Percentiles rank a stretch among this genome's conserved stretches.
These are phyloP conservation scores for Phoma herbarum DNA, from an alignment of 2,329 filamentous ascomycete species.

Conservation along the genomic window DNA sequence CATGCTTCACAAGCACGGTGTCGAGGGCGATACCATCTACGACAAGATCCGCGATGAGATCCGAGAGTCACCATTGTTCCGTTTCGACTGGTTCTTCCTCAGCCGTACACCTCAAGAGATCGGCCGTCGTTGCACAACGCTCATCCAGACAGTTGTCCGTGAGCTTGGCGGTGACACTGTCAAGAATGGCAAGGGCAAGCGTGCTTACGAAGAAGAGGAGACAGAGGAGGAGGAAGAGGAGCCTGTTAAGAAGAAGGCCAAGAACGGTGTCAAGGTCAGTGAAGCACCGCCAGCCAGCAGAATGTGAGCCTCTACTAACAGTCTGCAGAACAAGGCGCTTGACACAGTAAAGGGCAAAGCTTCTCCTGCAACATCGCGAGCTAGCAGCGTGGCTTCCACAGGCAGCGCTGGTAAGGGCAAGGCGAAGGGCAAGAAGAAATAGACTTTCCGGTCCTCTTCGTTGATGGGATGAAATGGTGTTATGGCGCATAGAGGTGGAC, in stretches of 20 bases:
- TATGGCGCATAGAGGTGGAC: slow-evolving; percentile 20
- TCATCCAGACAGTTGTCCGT: slow-evolving; percentile 92
- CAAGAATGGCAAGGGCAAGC: slow-evolving; percentile 71
- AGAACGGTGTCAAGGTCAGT: slow-evolving; percentile 86
- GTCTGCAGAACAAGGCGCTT: slow-evolving; percentile 83
- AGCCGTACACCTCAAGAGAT: slow-evolving; percentile 93
- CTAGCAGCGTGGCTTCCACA: slow-evolving; percentile 85
- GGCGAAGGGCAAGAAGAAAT: slow-evolving; percentile 61
- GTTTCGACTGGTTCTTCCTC: slow-evolving; percentile 99
- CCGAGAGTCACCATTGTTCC: slow-evolving; percentile 90
- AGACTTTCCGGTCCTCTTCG: not conserved
- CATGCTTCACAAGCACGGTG: slow-evolving; percentile 88
- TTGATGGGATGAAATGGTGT: slow-evolving; percentile 25
- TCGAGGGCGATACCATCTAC: slow-evolving; percentile 89
- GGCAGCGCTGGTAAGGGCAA: slow-evolving; percentile 63
- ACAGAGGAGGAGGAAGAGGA: slow-evolving; percentile 78
- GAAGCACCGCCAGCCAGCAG: not conserved
- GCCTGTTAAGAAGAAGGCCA: slow-evolving; percentile 94
- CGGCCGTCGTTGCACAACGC: slow-evolving; percentile 88
- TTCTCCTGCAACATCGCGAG: slow-evolving; percentile 82
- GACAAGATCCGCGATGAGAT: slow-evolving; percentile 98
- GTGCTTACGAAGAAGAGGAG: slow-evolving; percentile 83
- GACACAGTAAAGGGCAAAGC: slow-evolving; percentile 82
- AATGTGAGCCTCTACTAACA: slow-evolving; percentile 22
- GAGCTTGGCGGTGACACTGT: slow-evolving; percentile 78